Conservation (phyloP, 805 yeast genomes). For the Zygosaccharomyces kombuchaensis region DNA sequence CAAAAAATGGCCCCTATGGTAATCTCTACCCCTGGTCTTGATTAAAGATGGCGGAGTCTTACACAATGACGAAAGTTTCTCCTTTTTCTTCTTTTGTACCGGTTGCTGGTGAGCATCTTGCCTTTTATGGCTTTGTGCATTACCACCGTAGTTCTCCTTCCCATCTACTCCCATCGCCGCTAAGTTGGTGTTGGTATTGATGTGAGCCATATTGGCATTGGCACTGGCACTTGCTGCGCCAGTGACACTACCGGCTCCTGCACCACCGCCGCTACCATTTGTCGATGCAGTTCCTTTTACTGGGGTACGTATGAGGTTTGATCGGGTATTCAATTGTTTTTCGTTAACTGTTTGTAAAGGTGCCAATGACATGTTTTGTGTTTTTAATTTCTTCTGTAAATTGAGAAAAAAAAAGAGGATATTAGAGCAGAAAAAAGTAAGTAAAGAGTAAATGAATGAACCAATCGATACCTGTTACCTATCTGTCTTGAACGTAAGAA, state of each 20-base stretch:
- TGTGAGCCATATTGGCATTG: slow-evolving; percentile 4
- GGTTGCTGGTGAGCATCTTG: slow-evolving; percentile 30
- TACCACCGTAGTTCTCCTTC: slow-evolving; percentile 18
- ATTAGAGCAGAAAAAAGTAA: background rate
- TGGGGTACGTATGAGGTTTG: slow-evolving; percentile 30
- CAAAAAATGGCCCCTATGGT: slow-evolving; percentile 80
- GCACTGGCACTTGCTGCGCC: slow-evolving; percentile 3
- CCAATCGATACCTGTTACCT: background rate
- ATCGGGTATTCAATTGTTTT: slow-evolving; percentile 33
- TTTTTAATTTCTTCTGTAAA: background rate
- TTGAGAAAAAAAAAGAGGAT: background rate
- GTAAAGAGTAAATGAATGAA: background rate
- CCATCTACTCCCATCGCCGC: slow-evolving; percentile 11
- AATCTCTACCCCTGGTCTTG: slow-evolving; percentile 84
- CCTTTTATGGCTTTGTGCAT: slow-evolving; percentile 14
- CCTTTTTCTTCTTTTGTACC: slow-evolving; percentile 64
- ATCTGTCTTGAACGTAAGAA: background rate
- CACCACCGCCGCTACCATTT: slow-evolving; percentile 3
- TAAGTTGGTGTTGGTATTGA: slow-evolving; percentile 2
- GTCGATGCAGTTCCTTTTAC: slow-evolving; percentile 18
- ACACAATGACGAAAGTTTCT: slow-evolving; percentile 84
- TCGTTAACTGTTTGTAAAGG: slow-evolving; percentile 35
- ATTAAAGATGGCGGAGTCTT: slow-evolving; percentile 96
- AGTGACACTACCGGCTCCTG: background rate
- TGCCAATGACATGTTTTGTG: slow-evolving; percentile 30